phyloP scores from a whole-genome alignment of 164 flowering plant species.

The Vitis rupestris region DNA sequence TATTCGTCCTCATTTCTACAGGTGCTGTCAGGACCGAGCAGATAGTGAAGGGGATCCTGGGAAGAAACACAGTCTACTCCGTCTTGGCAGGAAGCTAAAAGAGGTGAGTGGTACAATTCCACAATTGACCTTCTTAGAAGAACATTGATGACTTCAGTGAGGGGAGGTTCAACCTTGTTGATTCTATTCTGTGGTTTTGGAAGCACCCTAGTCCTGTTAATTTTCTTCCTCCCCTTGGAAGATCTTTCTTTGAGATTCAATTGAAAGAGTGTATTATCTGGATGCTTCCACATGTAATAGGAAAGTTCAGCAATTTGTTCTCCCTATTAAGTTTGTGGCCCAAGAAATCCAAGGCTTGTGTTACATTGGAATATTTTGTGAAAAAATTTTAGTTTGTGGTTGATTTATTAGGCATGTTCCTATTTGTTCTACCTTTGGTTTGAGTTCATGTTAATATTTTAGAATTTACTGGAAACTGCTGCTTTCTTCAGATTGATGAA shows the following conservation, averaged over 20 bases:
- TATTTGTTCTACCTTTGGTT: not conserved
- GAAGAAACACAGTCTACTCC: slow-evolving; percentile 68
- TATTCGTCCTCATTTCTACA: slow-evolving; percentile 72
- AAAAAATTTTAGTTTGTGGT: not conserved
- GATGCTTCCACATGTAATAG: not conserved
- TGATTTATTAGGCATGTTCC: not conserved
- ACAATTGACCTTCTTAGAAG: not conserved
- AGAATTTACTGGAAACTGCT: slow-evolving; percentile 9
- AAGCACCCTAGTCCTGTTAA: too few species aligned
- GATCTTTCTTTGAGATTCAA: not conserved
- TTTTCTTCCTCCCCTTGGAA: too few species aligned
- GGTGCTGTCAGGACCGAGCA: slow-evolving; percentile 72
- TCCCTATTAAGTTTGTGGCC: not conserved
- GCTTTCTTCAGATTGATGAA: slow-evolving; percentile 63
- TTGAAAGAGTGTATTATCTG: not conserved
- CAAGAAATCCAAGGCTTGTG: not conserved
- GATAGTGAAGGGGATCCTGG: slow-evolving; percentile 69
- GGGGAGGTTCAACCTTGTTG: too few species aligned
- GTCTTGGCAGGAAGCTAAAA: slow-evolving; percentile 74
- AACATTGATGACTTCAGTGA: not conserved
- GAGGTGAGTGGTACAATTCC: slow-evolving; percentile 47
- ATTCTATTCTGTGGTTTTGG: too few species aligned
- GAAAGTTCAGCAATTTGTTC: not conserved
- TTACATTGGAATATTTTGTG: not conserved
- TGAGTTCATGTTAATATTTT: not conserved